Evolutionary conservation across 2,329 filamentous ascomycete genomes (phyloP), one percentile per base, ranked within the genome.

Genomic region (Diaporthe sp.): DNA sequence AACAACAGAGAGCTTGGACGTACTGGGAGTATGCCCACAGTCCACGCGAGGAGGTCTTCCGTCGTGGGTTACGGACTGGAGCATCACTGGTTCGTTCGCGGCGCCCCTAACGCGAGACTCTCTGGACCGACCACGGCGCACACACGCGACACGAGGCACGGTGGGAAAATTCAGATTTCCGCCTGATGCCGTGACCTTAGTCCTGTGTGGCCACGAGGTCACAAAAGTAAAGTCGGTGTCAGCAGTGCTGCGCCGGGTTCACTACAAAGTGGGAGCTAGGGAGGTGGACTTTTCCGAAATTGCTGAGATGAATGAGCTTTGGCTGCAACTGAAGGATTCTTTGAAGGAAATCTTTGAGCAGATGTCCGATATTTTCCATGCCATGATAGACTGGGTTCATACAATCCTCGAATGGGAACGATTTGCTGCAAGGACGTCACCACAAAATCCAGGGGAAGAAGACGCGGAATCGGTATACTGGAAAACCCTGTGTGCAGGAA

Each of bases 41-140:
- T 62, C 60, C 25, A 62, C n/a, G n/a, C 60, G 60, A 8, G 28
- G 39, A 4, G 60, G 60, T 9, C 60, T 62, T 22, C 60, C 60
- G 15, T 62, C 60, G 3, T 44, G 37, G 39, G 39, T 62, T 9
- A 62, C 39, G 3, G 60, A 62, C 39, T 62, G 60, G 60, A 62
- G 60, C 25, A 13, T 62, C n/a, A 31, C 60, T 7, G 3, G 3
- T 4, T 62, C 39, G 3, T 62, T 44, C 13, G 39, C 60, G 2
- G 60, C 19, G 10, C 60, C 58, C 37, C 58, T 61, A 4, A 61
- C 58, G 22, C 37, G n/a, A 42, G 58, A 61, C 34, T 44, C 58
- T 6, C 10, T 61, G n/a, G 37, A 61, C n/a, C 22, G 58, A 28
- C 58, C 58, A 15, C 58, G 58, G 5, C 58, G n/a, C n/a, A 62